Evolutionary conservation across 2,329 filamentous ascomycete genomes (phyloP), one percentile per base, ranked within the genome.

Genomic region (Gyromitra esculenta): DNA sequence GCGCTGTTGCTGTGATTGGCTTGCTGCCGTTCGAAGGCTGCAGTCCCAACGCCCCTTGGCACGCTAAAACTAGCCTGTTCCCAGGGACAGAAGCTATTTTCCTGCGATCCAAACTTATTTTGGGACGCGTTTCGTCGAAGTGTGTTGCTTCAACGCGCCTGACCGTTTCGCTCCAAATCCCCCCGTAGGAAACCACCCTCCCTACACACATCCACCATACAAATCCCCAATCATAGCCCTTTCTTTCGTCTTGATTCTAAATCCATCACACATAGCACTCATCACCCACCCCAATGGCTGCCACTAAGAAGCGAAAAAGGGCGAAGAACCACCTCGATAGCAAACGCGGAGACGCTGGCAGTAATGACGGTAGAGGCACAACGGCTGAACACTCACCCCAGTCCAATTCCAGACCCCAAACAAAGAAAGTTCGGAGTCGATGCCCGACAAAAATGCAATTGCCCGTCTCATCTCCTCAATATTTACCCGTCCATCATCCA

Each of bases 401-500:
- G 31, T 25, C n/a, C 41, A 39, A 63, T 48, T 37, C 65, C 57
- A 37, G n/a, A 43, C 71, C 71, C 25, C 57, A 25, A 75, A 75
- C 64, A 70, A 75, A 75, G 65, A 75, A 70, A 70, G 54, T 25
- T 45, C 65, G 65, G 56, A 4, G 56, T 62, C 45, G 39, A 41
- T 57, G 41, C 64, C 71, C 71, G 39, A 6, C 52, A 56, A 63
- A 52, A 31, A 70, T n/a, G 72, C 72, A 70, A 50, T 69, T 57
- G 72, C 54, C 75, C 74, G 57, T 57, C 15, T 57, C 39, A 56
- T 57, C 45, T 9, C 25, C 64, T 74, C 74, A 59, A 45, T 48
- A 63, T 50, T 54, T 70, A 41, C 41, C 70, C 35, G 81, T 85
- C 69, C 83, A 84, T 73, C 90, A 93, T 81, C 88, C 89, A 69